Evolutionary conservation across 2,329 filamentous ascomycete species (phyloP), one percentile per base, ranked within the genome.

Genomic region (Stromatinia cepivora): DNA sequence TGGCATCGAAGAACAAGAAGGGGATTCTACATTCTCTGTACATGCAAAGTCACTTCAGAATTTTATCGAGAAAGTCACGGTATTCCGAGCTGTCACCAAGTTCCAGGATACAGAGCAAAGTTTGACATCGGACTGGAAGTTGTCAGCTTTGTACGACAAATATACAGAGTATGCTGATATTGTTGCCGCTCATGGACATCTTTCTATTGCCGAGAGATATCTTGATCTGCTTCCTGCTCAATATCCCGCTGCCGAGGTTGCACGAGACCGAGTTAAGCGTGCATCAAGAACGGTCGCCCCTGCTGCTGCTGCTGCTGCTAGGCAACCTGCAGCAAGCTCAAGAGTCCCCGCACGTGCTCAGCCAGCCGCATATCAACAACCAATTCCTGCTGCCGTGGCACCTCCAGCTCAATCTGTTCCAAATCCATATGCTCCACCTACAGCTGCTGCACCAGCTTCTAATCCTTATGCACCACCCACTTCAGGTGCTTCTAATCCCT

Each of bases 91-190:
- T 74, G 94, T 97, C 56, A 94, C 93, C 72, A 93, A 94, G 77
- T 99, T 97, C 83, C 83, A 91, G 75, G 95, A 99, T 78, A 81
- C 82, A 11, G 93, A 97, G 77, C 87, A 87, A 72, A 81, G 82
- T 59, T 87, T 92, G 74, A 84, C 87, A 13, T 89, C 89, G 1
- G 92, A 90, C 75, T 99, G 94, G 94, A 97, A 97, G 82, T 88
- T 99, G 70, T 86, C 89, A 50, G 85, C 90, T 3, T 83, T 99
- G 66, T 99, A 99, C 80, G 90, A 93, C 79, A 97, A 97, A 81
- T 99, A 99, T 78, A 90, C 92, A 39, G 95, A 99, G 81, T 99
- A 98, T 79, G 94, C 95, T 20, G 94, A 99, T 78, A 94, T 99
- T 73, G 88, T 96, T 69, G 93, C 95, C 59, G 89, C 92, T 9